These are phyloP conservation scores for Corymbia citriodora DNA, from an alignment of 441 rosid genomes.

Conservation along the genomic window DNA sequence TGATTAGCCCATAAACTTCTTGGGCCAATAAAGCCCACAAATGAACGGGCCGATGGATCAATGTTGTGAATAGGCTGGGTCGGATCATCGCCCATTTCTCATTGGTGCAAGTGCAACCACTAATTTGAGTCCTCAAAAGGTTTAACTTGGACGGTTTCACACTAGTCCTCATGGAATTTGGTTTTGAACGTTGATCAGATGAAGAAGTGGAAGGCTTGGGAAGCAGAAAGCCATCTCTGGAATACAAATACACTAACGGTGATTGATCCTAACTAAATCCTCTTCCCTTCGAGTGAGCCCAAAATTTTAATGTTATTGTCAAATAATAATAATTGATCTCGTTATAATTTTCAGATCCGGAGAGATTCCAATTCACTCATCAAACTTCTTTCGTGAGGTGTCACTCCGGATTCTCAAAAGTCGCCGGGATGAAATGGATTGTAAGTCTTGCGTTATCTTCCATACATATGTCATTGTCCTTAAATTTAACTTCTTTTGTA, in stretches of 20 bases:
- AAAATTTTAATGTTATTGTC: rapidly evolving
- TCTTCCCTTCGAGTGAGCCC: not conserved
- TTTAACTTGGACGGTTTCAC: not conserved
- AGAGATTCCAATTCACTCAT: conserved; percentile 47
- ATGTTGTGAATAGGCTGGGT: not conserved
- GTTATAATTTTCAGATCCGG: conserved; percentile 26
- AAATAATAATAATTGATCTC: rapidly evolving
- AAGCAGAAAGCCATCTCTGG: conserved; percentile 47
- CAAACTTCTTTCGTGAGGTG: conserved; percentile 57
- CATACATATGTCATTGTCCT: not conserved
- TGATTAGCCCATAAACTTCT: not conserved
- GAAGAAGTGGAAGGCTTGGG: conserved; percentile 59
- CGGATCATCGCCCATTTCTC: not conserved
- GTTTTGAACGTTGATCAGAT: conserved; percentile 17
- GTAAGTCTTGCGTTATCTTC: conserved; percentile 7
- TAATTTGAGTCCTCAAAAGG: not conserved
- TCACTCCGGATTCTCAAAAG: conserved; percentile 38
- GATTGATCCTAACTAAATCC: not conserved
- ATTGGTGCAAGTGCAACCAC: not conserved
- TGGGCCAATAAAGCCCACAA: not conserved
- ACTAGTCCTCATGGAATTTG: not conserved
- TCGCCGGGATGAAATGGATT: conserved; percentile 44
- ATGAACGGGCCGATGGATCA: not conserved
- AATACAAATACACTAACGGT: conserved; percentile 49
- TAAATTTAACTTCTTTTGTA: not conserved